Evolutionary conservation across 306 rosid genomes (phyloP).

Genomic region (Ochetophila trinervis): DNA sequence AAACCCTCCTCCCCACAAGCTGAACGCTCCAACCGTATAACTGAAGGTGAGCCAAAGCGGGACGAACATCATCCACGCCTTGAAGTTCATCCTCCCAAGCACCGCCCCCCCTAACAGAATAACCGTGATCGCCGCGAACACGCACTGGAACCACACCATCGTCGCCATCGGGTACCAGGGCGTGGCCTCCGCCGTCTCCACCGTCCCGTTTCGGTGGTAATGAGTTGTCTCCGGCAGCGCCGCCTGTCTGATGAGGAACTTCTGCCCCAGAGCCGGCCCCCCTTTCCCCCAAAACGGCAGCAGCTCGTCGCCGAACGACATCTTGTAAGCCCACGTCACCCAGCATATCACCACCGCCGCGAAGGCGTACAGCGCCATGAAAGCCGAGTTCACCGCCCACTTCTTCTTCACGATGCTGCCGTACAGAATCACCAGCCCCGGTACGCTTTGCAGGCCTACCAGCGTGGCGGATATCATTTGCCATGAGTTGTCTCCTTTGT

Average conservation of each 20-base stretch:
- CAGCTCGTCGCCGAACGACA: slow-evolving; percentile 23
- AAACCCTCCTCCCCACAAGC: slow-evolving; percentile 28
- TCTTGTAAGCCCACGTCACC: slow-evolving; percentile 26
- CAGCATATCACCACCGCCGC: slow-evolving; percentile 21
- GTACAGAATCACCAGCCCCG: slow-evolving; percentile 16
- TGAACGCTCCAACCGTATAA: slow-evolving; percentile 20
- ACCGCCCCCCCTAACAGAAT: slow-evolving; percentile 19
- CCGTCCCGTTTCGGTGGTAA: background rate
- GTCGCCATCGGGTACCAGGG: slow-evolving; percentile 22
- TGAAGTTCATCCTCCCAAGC: slow-evolving; percentile 25
- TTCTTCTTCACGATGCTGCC: slow-evolving; percentile 21
- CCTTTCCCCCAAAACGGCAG: slow-evolving; percentile 26
- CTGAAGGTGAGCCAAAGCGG: slow-evolving; percentile 23
- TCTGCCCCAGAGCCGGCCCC: slow-evolving; percentile 23
- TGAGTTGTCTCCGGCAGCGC: slow-evolving; percentile 7
- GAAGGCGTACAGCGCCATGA: slow-evolving; percentile 28
- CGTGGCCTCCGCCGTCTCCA: slow-evolving; percentile 13
- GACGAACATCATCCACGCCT: slow-evolving; percentile 27
- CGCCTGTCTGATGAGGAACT: slow-evolving; percentile 11
- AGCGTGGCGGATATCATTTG: slow-evolving; percentile 19
- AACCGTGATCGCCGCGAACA: slow-evolving; percentile 18
- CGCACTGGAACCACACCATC: slow-evolving; percentile 28
- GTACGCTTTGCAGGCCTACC: slow-evolving; percentile 18
- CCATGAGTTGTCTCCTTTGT: slow-evolving; percentile 22
- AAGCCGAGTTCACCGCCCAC: slow-evolving; percentile 29